Conservation (phyloP, 1,284 basidiomycete species). For the Ganoderma lingzhi region DNA sequence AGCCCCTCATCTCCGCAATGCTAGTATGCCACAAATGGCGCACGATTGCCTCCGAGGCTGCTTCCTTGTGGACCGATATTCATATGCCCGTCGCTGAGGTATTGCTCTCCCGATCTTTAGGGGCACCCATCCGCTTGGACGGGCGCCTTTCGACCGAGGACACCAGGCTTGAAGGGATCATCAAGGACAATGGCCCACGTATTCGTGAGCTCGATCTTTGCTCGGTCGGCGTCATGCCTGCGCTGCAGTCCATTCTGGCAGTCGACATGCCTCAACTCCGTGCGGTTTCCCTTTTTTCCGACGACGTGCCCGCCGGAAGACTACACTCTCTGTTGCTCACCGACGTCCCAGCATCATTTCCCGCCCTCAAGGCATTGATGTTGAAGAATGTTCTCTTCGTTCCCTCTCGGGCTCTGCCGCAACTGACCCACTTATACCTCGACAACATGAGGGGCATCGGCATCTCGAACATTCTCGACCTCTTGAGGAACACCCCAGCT, state of each 20-base stretch:
- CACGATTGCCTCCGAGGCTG: neutral
- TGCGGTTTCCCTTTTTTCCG: neutral
- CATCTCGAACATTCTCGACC: neutral
- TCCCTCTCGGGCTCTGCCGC: neutral
- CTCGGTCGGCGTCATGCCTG: neutral
- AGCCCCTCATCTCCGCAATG: neutral
- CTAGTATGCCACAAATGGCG: neutral
- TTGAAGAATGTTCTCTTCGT: neutral
- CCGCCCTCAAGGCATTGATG: neutral
- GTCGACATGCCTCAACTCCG: neutral
- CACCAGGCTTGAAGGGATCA: too few species aligned
- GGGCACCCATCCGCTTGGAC: neutral
- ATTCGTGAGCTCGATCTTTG: neutral
- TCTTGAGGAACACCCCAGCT: neutral
- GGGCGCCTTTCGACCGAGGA: neutral
- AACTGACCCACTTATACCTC: neutral
- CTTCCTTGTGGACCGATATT: slow-evolving; percentile 5
- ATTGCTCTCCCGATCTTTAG: neutral
- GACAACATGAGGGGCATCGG: neutral
- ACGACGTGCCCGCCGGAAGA: too few species aligned
- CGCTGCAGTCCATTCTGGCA: neutral
- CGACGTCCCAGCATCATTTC: neutral
- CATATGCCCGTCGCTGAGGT: neutral
- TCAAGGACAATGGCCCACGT: neutral
- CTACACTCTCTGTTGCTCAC: too few species aligned